Evolutionary conservation across 2,329 filamentous ascomycete genomes (phyloP).

Genomic region (Fusarium armeniacum): DNA sequence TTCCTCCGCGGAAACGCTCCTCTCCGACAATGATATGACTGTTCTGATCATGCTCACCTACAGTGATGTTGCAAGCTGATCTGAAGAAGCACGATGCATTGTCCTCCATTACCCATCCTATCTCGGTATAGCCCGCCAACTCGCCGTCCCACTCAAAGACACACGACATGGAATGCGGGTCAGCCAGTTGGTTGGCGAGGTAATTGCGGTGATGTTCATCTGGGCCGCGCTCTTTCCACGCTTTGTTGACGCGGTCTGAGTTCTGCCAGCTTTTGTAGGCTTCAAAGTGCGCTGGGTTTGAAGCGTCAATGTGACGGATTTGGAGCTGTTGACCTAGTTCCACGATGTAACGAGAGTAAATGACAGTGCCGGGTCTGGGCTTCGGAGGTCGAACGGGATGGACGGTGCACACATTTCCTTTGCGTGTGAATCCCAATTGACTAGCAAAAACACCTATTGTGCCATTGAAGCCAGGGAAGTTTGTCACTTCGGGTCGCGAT

Average conservation of each 20-base stretch:
- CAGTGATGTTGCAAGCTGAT: constrained; percentile 47
- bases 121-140: constrained; percentile 48
- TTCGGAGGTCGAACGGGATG: constrained; percentile 49
- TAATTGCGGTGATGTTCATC: constrained; percentile 50
- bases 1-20: constrained; percentile 48
- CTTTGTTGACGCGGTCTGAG: constrained; percentile 49
- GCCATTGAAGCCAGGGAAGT: constrained; percentile 46
- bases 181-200: constrained; percentile 44
- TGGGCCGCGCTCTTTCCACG: constrained; percentile 48
- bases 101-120: constrained; percentile 50
- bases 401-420: constrained; percentile 50
- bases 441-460: constrained; percentile 45
- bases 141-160: constrained; percentile 51
- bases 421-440: constrained; percentile 47
- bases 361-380: constrained; percentile 42
- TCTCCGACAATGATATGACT: constrained; percentile 49
- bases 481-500: constrained; percentile 43
- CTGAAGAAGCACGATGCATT: constrained; percentile 49
- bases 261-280: constrained; percentile 49
- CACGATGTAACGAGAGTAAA: constrained; percentile 50
- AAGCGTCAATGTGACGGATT: constrained; percentile 49
- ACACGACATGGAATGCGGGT: constrained; percentile 50
- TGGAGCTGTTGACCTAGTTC: constrained; percentile 45
- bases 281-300: constrained; percentile 46
- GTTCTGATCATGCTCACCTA: constrained; percentile 51